These are phyloP conservation scores for Terfezia claveryi DNA, from an alignment of 495 filamentous ascomycete species.

Conservation along the genomic window DNA sequence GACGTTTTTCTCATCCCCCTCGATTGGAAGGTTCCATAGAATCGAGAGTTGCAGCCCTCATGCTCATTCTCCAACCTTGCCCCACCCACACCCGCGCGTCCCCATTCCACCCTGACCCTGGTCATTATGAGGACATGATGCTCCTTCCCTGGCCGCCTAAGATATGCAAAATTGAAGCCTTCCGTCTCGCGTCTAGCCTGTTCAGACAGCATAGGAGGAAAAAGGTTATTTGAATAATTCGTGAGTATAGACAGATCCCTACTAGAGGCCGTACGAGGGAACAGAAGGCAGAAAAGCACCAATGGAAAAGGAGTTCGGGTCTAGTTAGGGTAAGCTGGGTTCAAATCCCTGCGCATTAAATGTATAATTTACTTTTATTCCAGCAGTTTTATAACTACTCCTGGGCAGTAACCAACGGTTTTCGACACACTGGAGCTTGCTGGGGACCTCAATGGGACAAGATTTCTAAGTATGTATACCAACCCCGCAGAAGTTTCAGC, in stretches of 20 bases:
- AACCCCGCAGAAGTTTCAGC: background rate
- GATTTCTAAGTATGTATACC: background rate
- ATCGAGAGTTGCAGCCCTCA: background rate
- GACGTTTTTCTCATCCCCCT: background rate
- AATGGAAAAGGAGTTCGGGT: background rate
- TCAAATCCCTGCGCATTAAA: background rate
- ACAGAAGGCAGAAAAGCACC: background rate
- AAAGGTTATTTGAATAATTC: background rate
- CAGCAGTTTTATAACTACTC: background rate
- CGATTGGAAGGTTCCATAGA: background rate
- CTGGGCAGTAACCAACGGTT: background rate
- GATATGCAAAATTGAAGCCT: background rate
- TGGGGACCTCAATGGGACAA: background rate
- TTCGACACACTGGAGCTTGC: background rate
- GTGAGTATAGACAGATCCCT: background rate
- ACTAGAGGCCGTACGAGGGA: background rate
- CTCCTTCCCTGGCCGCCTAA: too few relatives aligned
- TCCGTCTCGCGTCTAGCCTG: background rate
- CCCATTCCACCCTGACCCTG: background rate
- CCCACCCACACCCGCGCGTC: background rate
- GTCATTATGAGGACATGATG: too few relatives aligned
- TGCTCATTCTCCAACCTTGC: background rate
- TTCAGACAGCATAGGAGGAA: background rate
- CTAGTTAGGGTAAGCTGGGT: background rate
- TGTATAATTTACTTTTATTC: background rate